A percentile compares a stretch with the other conserved stretches of the same genome.
phyloP scores from a whole-genome alignment of 257 asterid species.

The Ajuga chamaepitys region DNA sequence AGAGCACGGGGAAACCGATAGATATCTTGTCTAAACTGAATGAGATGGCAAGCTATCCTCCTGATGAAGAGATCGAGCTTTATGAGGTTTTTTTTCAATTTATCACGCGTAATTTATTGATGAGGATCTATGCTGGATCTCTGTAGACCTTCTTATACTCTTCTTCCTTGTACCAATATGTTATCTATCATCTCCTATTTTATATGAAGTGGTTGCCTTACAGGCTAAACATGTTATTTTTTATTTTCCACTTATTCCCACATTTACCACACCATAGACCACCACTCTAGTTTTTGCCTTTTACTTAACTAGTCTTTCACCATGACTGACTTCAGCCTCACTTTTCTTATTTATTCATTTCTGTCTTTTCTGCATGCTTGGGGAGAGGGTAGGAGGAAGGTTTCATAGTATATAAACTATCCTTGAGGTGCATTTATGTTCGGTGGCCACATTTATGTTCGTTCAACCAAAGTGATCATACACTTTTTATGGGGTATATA shows the following conservation, averaged over 20 bases:
- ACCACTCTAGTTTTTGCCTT: neutral
- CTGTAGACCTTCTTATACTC: neutral
- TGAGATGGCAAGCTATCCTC: slow-evolving; percentile 39
- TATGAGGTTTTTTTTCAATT: slow-evolving; percentile 32
- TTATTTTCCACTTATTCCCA: neutral
- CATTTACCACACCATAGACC: neutral
- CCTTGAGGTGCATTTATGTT: too few species aligned
- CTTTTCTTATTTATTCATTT: neutral
- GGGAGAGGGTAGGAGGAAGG: neutral
- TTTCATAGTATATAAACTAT: too few species aligned
- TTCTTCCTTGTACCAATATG: neutral
- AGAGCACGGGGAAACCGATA: slow-evolving; percentile 27
- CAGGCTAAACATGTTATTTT: neutral
- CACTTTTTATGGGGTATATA: too few species aligned
- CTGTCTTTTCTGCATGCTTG: neutral
- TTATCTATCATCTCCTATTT: neutral
- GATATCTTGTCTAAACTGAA: slow-evolving; percentile 36
- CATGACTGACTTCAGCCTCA: neutral
- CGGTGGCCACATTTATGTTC: too few species aligned
- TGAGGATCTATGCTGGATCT: neutral
- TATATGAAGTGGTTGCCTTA: neutral
- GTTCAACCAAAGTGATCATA: too few species aligned
- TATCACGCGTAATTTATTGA: neutral
- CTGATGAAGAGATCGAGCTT: slow-evolving; percentile 43
- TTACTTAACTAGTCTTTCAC: neutral